Evolutionary conservation across 2,329 filamentous ascomycete species (phyloP), one percentile per base, ranked within the genome.

Genomic region (Sclerotinia glacialis): DNA sequence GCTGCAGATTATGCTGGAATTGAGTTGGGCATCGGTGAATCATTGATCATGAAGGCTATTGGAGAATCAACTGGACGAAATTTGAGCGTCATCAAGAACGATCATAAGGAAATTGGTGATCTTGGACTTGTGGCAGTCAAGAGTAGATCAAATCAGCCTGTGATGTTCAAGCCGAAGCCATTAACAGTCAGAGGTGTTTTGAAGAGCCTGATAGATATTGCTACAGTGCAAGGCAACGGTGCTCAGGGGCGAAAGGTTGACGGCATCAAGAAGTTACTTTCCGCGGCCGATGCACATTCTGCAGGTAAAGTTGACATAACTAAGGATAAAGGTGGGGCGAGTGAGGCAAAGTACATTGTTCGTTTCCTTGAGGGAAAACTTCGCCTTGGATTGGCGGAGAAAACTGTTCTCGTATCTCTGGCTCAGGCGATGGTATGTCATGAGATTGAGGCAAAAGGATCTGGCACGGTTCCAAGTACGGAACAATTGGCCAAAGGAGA

Each of bases 11-110:
- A 97, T 77, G 90, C 93, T 53, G 95, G 95, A 26, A 93, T 99
- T 69, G 95, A 99, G 78, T 84, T 99, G 40, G 95, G 95, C n/a
- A 99, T 99, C 73, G 95, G 95, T 66, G 95, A 99, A 79, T 98
- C 94, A 0, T 80, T 99, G 37, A 97, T 99, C 74, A 98, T 98
- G 93, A 99, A 98, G 78, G 92, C 95, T 6, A 96, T 99, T 74
- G 94, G 94, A 14, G 94, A 98, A 80, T 90, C 89, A 40, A 99
- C 95, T 0, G 95, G 95, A 12, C 88, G 95, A 68, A 96, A 88
- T 74, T 79, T 97, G 56, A 85, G 89, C 47, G 88, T 97, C 63
- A 97, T 99, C 82, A 98, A 97, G 80, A 87, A 90, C 59, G 93
- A 98, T 73, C 95, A 99, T 76, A 93, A 95, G 74, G 93, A 97